Base-by-base conservation (phyloP, 1,284 basidiomycete genomes). In the Ustilago shanxiensis region DNA sequence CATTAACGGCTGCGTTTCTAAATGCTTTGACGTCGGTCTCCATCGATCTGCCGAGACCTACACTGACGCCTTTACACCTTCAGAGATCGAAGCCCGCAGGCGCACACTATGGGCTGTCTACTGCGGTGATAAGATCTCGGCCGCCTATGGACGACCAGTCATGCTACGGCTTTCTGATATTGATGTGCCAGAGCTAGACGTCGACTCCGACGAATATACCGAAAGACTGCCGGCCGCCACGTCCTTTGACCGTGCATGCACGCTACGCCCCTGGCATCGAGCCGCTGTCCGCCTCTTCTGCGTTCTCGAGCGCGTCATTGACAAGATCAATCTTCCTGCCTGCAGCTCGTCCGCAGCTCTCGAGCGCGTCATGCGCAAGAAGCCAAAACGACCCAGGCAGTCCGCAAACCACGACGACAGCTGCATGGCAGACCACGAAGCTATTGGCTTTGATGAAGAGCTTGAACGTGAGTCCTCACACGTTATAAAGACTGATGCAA, bases 251-350 rank as follows among this genome's bases (percentile, higher is more conserved):
- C 66, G 70, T 13, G 71, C 70, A 3, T 68, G 66, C 45, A 77
- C 70, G 8, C 64, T 77, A 18, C 63, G 75, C 2, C 66, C 70
- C 16, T 77, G 65, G 66, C 71, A 77, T 31, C 66, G 75, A 18
- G 75, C 75, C n/a, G 65, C 66, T 10, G 63, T 77, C 29, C 70
- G 75, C 37, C 67, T 77, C 26, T 70, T 70, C 29, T 77, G 75
- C 56, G 75, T 77, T 29, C 55, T 77, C 14, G 75, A 77, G 44
- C 63, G 75, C 7, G 75, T 77, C 57, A 71, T 77, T 22, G 75
- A 77, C 64, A 77, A 77, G 55, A 77, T 77, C 60, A 77, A 77
- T 44, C 71, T 77, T 29, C 75, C 75, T 3, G 71, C 75, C 11
- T 77, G 75, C 67, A 77, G 71, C 51, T 59, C 56, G 10, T 77